phyloP scores from a whole-genome alignment of 1,139 yeast species.

The Kodamaea ohmeri region DNA sequence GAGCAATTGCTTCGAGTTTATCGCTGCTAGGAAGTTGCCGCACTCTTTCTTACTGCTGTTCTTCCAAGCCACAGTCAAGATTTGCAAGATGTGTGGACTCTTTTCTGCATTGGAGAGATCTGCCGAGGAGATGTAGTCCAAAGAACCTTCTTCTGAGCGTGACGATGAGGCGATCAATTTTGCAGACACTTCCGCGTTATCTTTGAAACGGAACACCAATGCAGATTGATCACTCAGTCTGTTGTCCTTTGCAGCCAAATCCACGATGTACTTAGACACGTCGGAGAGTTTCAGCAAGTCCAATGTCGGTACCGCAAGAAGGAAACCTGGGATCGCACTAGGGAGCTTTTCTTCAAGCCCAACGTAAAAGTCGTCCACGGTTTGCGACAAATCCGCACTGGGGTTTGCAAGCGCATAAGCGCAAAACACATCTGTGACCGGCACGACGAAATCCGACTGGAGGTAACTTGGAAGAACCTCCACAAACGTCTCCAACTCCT shows the following conservation, averaged over 20 bases:
- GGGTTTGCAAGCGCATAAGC: conserved; percentile 10
- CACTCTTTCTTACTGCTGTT: conserved; percentile 16
- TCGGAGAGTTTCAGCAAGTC: conserved; percentile 12
- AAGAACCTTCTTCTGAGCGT: conserved; percentile 7
- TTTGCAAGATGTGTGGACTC: conserved; percentile 4
- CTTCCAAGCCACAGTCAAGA: conserved; percentile 13
- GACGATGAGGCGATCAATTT: conserved; percentile 12
- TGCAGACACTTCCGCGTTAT: conserved; percentile 15
- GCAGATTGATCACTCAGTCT: conserved; percentile 13
- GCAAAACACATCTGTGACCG: conserved; percentile 24
- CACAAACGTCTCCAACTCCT: conserved; percentile 14
- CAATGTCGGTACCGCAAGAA: conserved; percentile 8
- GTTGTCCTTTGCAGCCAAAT: conserved; percentile 12
- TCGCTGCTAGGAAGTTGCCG: conserved; percentile 13
- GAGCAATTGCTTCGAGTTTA: conserved; percentile 6
- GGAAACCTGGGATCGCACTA: conserved; percentile 9
- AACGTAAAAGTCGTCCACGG: conserved; percentile 32
- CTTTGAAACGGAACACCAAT: conserved; percentile 27
- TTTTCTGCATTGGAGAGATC: conserved; percentile 1
- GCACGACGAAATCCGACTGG: conserved; percentile 26
- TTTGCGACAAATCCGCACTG: conserved; percentile 17
- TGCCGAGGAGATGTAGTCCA: conserved; percentile 8
- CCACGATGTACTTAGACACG: conserved; percentile 12
- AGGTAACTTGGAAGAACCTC: conserved; percentile 27
- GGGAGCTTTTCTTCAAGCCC: conserved; percentile 21